Percentiles rank a stretch among this genome's conserved stretches.
These are phyloP conservation scores for Anisodus acutangulus DNA, from an alignment of 257 asterid genomes.

Conservation along the genomic window DNA sequence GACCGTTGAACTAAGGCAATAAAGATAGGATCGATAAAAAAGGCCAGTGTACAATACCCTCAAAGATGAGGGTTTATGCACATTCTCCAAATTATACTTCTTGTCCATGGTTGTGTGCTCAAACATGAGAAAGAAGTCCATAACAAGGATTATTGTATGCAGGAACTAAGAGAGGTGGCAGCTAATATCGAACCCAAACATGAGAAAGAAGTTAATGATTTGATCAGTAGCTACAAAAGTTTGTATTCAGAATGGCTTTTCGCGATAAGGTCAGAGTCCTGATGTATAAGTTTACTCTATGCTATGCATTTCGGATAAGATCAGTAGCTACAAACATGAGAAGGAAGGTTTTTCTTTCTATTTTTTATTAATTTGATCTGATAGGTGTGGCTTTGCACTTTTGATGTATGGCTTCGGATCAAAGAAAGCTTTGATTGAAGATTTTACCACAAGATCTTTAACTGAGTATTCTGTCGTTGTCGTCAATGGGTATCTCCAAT, in stretches of 20 bases:
- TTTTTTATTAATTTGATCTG: not conserved
- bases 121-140: constrained; percentile 73
- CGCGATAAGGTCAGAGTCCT: constrained; percentile 41
- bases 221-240: constrained; percentile 58
- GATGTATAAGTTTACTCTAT: constrained; percentile 15
- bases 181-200: too few species aligned
- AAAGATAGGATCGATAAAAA: too few species aligned
- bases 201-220: constrained; percentile 36
- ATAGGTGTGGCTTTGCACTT: constrained; percentile 73
- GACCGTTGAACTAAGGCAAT: too few species aligned
- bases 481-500: constrained; percentile 87
- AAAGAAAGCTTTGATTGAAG: constrained; percentile 79
- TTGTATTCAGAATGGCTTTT: constrained; percentile 71
- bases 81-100: not conserved
- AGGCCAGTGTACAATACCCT: too few species aligned
- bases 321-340: too few species aligned
- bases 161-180: too few species aligned
- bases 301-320: not conserved
- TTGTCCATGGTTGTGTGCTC: constrained; percentile 36
- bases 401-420: constrained; percentile 97
- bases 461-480: constrained; percentile 79
- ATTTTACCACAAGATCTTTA: constrained; percentile 76
- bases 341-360: too few species aligned
- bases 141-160: too few species aligned
- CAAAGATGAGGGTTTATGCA: too few species aligned